phyloP scores from a whole-genome alignment of 2,329 filamentous ascomycete genomes.

The Talaromyces albobiverticillius region DNA sequence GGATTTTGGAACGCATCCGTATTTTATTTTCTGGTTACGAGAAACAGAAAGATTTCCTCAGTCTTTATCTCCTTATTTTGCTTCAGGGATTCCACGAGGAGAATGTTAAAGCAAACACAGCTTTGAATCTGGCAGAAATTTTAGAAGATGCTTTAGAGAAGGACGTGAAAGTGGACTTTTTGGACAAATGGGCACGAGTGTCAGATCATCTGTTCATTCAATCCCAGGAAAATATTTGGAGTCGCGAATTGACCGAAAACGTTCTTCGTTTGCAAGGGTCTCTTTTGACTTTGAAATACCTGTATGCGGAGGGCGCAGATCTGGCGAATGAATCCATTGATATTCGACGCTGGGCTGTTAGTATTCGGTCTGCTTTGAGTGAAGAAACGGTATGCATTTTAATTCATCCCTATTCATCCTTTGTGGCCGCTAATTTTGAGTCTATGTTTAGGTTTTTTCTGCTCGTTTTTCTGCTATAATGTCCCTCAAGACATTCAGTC shows the following conservation, averaged over 20 bases:
- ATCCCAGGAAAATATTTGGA: conserved; percentile 26
- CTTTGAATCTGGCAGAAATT: conserved; percentile 31
- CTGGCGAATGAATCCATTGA: conserved; percentile 20
- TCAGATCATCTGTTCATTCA: conserved; percentile 24
- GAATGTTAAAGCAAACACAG: conserved; percentile 28
- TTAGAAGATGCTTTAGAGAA: conserved; percentile 27
- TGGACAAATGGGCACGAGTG: conserved; percentile 28
- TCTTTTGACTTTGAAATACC: conserved; percentile 28
- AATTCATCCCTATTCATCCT: too few relatives aligned
- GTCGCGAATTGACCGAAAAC: conserved; percentile 35
- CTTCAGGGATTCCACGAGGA: conserved; percentile 21
- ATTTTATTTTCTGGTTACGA: conserved; percentile 22
- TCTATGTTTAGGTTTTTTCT: conserved; percentile 33
- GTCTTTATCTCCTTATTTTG: conserved; percentile 31
- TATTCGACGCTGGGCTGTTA: conserved; percentile 31
- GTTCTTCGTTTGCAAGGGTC: conserved; percentile 37
- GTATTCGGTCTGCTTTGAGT: conserved; percentile 36
- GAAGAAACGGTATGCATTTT: conserved; percentile 39
- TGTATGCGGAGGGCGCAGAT: conserved; percentile 9
- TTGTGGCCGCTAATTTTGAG: background rate
- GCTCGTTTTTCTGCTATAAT: conserved; percentile 36
- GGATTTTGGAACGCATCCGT: conserved; percentile 33
- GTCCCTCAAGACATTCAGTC: conserved; percentile 33
- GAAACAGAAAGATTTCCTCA: conserved; percentile 22
- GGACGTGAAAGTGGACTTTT: conserved; percentile 20